Evolutionary conservation across 1,139 yeast species (phyloP), one percentile per base, ranked within the genome.

Genomic region (Taiozyma sp.): DNA sequence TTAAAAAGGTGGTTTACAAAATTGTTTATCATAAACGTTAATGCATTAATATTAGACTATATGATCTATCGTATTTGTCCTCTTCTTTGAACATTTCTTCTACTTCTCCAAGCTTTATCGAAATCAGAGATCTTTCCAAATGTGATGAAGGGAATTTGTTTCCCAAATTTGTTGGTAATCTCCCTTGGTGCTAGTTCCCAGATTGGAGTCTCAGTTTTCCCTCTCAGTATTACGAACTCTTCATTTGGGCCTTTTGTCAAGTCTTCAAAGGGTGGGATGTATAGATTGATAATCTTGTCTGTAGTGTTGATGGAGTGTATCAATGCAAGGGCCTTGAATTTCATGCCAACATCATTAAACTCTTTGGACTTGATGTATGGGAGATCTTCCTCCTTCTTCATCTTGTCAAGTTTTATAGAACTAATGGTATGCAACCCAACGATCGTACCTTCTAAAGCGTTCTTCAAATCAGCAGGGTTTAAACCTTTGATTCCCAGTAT

Each of bases 31-130:
- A n/a, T 32, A 14, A 32, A 32, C 36, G 19, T 32, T 32, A 32
- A 32, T 32, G 41, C 22, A 38, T 19, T 22, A 19, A 22, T 38
- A 19, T 38, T 38, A 22, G 14, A 38, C 41, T 19, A 38, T 19
- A 19, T 19, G 8, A 24, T 38, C 41, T 38, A 36, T 30, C 36
- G 41, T 62, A 48, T 56, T 59, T 74, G 75, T 4, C 76, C 71
- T 57, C 82, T 69, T 67, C 89, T 74, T 69, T 72, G 70, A n/a
- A 84, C 78, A 58, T 84, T 85, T 55, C 87, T 70, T 54, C 95
- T 69, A 1, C 80, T 76, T 58, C 79, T 80, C 80, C 87, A 80
- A 1, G 78, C 78, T 46, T 83, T 85, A 34, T 87, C 85, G 36
- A 74, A 76, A 47, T 68, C 71, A 43, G 65, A 64, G 29, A 68